These are phyloP conservation scores for Amphirosellinia nigrospora DNA, from an alignment of 495 filamentous ascomycete species.

Conservation along the genomic window DNA sequence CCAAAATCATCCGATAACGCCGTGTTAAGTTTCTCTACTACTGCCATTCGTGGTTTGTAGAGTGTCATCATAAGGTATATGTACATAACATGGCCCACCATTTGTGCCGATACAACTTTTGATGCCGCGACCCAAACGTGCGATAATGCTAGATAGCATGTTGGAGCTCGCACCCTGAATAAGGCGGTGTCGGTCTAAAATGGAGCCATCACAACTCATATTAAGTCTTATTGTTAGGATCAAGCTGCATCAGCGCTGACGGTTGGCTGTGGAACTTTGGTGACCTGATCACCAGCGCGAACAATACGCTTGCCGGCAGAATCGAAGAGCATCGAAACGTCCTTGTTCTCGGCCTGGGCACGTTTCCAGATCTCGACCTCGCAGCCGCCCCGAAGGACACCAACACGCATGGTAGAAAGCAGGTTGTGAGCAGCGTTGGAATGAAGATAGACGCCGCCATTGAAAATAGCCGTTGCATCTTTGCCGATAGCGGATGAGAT, in stretches of 20 bases:
- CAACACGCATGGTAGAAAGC: slow-evolving; percentile 93
- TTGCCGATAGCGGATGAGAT: slow-evolving; percentile 94
- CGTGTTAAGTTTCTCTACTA: slow-evolving; percentile 9
- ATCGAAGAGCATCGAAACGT: slow-evolving; percentile 79
- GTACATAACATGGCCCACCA: slow-evolving; percentile 10
- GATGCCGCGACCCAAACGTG: background rate
- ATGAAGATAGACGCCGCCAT: slow-evolving; percentile 98
- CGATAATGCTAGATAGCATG: background rate
- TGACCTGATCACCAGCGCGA: slow-evolving; percentile 88
- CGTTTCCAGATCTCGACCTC: slow-evolving; percentile 99
- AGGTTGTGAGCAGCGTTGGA: slow-evolving; percentile 98
- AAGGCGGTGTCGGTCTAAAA: background rate
- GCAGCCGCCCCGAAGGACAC: slow-evolving; percentile 93
- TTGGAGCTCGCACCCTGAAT: background rate
- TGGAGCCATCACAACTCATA: background rate
- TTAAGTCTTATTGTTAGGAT: background rate
- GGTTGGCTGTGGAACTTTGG: slow-evolving; percentile 77
- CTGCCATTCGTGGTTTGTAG: background rate
- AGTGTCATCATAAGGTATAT: slow-evolving; percentile 12
- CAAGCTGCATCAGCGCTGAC: slow-evolving; percentile 77
- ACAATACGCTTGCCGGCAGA: slow-evolving; percentile 81
- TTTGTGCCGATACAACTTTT: background rate
- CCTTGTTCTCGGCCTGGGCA: slow-evolving; percentile 87
- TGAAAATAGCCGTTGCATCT: slow-evolving; percentile 98
- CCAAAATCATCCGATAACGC: slow-evolving; percentile 21